Base-by-base conservation (phyloP, 805 yeast genomes). In the Clavispora santaluciae region DNA sequence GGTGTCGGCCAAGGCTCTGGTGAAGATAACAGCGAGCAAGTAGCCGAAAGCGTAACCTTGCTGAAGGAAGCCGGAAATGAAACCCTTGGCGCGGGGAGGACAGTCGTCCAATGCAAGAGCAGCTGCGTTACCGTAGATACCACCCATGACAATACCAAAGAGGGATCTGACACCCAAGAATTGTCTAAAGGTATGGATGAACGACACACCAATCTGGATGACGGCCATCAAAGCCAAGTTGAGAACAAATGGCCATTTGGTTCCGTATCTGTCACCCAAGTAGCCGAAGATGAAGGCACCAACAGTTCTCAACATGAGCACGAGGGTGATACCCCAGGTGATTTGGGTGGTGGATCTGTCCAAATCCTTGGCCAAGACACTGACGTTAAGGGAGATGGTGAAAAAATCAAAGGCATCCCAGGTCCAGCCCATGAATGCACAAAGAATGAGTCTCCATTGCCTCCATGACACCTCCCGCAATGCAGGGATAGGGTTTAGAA, bases 401-500 rank as follows among this genome's bases (percentile, higher is more conserved):
- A 44, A 44, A 22, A 40, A 44, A 33, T 44, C 47, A 22, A 40
- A 40, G 4, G 47, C 47, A 20, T 44, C 47, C 44, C 44, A 40
- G 12, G 47, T 40, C 47, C 47, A 44, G 24, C 41, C 47, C 40
- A 38, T 36, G 21, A 44, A 40, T 8, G 42, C 47, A 31, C 43
- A 37, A 23, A 40, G 29, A 16, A 40, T 39, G 18, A 40, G 40
- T 26, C 23, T 36, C 45, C 49, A 43, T 34, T 41, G 39, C 30
- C 33, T 25, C 15, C 45, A 42, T 25, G 40, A 9, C 15, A 38
- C 31, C 36, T 47, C 42, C 39, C 40, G 39, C 43, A 45, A 31
- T 16, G 42, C 46, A 3, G 39, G 49, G 20, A 49, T 36, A 4
- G 53, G 53, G 40, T 49, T 49, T 26, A 39, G 25, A 30, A 55